Conservation (phyloP, 2,329 filamentous ascomycete species). For the Alternaria panax region DNA sequence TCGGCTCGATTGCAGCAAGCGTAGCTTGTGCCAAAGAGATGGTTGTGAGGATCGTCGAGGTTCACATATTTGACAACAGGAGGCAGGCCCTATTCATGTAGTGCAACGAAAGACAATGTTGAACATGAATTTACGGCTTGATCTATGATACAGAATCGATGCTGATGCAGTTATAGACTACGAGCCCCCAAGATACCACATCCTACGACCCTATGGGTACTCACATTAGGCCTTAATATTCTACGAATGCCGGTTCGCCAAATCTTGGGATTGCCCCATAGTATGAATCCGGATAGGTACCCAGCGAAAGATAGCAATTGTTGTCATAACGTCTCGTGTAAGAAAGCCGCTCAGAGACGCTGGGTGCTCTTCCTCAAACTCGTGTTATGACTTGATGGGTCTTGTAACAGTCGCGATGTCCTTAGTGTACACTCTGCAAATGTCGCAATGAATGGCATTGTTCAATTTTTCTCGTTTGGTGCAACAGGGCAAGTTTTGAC, state of each 20-base stretch:
- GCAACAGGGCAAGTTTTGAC: neutral
- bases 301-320: neutral
- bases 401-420: neutral
- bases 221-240: neutral
- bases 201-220: neutral
- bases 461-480: neutral
- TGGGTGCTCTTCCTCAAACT: neutral
- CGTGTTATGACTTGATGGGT: neutral
- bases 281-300: neutral
- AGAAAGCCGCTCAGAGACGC: neutral
- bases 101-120: neutral
- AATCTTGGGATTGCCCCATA: neutral
- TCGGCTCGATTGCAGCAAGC: slow-evolving; percentile 7
- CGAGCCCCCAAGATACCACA: no score
- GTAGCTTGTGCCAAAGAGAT: slow-evolving; percentile 1
- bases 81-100: neutral
- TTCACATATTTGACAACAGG: neutral
- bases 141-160: neutral
- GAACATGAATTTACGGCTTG: neutral
- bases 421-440: neutral
- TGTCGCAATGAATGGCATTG: neutral
- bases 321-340: no score
- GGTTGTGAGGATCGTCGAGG: neutral
- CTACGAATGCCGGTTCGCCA: neutral
- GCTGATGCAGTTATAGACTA: neutral